Conservation (phyloP, 345 rosid genomes). For the Heritiera fomes region DNA sequence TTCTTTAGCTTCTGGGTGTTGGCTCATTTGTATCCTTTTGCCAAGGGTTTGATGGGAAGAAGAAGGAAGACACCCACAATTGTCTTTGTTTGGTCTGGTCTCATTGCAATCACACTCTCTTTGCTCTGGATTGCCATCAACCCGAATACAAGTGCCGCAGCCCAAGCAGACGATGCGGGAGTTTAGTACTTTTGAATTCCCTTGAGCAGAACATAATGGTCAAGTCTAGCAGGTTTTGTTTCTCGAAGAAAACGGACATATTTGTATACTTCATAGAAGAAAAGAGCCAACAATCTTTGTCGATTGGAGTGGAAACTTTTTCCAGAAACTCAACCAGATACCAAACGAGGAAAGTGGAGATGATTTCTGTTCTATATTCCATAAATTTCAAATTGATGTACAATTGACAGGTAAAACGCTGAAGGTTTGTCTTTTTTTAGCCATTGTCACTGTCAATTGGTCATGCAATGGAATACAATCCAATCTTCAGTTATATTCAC, state of each 20-base stretch:
- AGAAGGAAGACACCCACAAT: conserved; percentile 92
- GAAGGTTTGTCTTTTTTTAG: background rate
- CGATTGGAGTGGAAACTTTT: no score
- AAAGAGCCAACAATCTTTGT: background rate
- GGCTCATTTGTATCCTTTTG: conserved; percentile 92
- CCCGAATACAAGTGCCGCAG: conserved; percentile 38
- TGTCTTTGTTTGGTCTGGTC: conserved; percentile 92
- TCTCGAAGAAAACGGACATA: background rate
- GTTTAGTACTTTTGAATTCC: conserved; percentile 67
- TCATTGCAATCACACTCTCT: conserved; percentile 84
- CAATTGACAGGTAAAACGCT: background rate
- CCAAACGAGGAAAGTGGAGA: background rate
- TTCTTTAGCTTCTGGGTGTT: conserved; percentile 96
- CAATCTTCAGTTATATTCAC: background rate
- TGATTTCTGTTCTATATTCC: background rate
- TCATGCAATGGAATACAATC: background rate
- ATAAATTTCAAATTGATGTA: background rate
- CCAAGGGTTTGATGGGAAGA: conserved; percentile 95
- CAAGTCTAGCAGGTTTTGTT: background rate
- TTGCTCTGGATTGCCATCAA: conserved; percentile 76
- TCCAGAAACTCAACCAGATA: background rate
- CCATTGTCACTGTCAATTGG: background rate
- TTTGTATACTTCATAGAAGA: background rate
- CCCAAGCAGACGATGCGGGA: conserved; percentile 26
- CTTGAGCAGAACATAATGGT: conserved; percentile 31